Evolutionary conservation across 2,329 filamentous ascomycete species (phyloP).

Genomic region (Spiromastix sp.): DNA sequence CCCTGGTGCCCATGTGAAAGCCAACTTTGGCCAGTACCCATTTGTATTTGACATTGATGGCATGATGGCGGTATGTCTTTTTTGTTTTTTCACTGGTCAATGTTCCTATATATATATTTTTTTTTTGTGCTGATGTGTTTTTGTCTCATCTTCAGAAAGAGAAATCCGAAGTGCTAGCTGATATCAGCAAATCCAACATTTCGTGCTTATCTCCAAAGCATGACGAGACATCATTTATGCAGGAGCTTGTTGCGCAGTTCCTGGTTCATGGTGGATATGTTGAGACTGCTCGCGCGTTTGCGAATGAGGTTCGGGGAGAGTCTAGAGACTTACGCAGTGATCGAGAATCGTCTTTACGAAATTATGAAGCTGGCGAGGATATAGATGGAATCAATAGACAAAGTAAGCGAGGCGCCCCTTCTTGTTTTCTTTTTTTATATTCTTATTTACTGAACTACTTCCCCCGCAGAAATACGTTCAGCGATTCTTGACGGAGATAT

Average conservation of each 20-base stretch:
- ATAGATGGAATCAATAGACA: slow-evolving; percentile 79
- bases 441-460: slow-evolving; percentile 1
- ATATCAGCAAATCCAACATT: slow-evolving; percentile 53
- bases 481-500: slow-evolving; percentile 89
- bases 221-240: slow-evolving; percentile 67
- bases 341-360: slow-evolving; percentile 40
- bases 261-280: slow-evolving; percentile 92
- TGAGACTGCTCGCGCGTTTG: slow-evolving; percentile 82
- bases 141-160: slow-evolving; percentile 42
- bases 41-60: slow-evolving; percentile 89
- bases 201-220: slow-evolving; percentile 51
- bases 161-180: slow-evolving; percentile 45
- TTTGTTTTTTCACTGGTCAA: background rate
- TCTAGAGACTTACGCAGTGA: slow-evolving; percentile 58
- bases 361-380: slow-evolving; percentile 64
- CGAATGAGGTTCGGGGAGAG: slow-evolving; percentile 66
- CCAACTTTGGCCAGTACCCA: slow-evolving; percentile 57
- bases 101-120: background rate
- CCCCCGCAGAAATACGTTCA: slow-evolving; percentile 60
- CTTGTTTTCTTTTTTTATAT: background rate
- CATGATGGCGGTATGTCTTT: slow-evolving; percentile 58
- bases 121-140: background rate
- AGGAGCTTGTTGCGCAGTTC: slow-evolving; percentile 77
- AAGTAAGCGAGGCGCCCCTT: no score
- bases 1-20: slow-evolving; percentile 46